Percentiles rank a stretch among this genome's conserved stretches.
phyloP scores from a whole-genome alignment of 495 filamentous ascomycete species.

The Hyaloscypha finlandica region DNA sequence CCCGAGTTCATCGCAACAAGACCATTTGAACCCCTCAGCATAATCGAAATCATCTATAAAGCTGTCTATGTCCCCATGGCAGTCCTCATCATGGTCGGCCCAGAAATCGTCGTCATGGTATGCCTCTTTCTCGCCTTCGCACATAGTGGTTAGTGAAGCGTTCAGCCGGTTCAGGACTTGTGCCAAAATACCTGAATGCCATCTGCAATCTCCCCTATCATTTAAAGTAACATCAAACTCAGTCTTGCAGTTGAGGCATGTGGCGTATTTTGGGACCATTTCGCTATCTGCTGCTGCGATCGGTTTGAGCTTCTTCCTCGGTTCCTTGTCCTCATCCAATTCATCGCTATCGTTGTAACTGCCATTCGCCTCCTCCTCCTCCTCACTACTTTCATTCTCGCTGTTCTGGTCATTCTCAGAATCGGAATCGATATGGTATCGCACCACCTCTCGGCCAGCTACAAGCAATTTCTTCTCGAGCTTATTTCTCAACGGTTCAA shows the following conservation, averaged over 20 bases:
- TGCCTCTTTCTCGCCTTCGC: conserved; percentile 15
- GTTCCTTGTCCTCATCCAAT: conserved; percentile 36
- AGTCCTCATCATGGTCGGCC: not conserved
- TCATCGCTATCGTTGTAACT: too few species aligned
- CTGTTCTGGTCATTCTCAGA: conserved; percentile 2
- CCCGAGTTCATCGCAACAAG: conserved; percentile 46
- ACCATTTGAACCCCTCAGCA: conserved; percentile 32
- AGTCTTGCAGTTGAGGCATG: conserved; percentile 28
- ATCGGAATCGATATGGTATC: conserved; percentile 15
- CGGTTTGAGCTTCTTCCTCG: not conserved
- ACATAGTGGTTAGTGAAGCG: not conserved
- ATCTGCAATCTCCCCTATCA: conserved; percentile 24
- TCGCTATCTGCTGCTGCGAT: conserved; percentile 26
- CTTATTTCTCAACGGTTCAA: not conserved
- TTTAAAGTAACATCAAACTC: conserved; percentile 30
- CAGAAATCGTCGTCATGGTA: conserved; percentile 28
- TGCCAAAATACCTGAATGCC: conserved; percentile 31
- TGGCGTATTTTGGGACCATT: conserved; percentile 21
- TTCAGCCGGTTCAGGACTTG: not conserved
- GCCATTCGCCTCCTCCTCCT: not conserved
- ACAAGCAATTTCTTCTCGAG: not conserved
- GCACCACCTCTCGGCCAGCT: not conserved
- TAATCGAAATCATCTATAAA: conserved; percentile 22
- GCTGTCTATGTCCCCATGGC: conserved; percentile 17
- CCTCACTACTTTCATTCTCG: conserved; percentile 5